phyloP scores from a whole-genome alignment of 106 monocot species.

The Apostasia ramifera region DNA sequence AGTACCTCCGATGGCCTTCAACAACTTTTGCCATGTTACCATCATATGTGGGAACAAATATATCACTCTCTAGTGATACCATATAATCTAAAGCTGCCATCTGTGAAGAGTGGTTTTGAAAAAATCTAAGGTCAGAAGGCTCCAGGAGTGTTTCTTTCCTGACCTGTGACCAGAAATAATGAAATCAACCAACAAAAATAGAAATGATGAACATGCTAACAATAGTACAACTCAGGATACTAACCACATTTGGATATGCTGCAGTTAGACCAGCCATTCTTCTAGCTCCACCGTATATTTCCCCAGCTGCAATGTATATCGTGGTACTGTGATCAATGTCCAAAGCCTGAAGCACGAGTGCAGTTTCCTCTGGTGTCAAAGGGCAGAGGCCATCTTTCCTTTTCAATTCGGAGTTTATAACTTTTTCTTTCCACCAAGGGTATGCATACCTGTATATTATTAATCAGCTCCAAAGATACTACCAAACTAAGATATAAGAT shows the following conservation, averaged over 20 bases:
- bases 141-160: slow-evolving; percentile 82
- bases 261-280: slow-evolving; percentile 67
- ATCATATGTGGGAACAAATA: slow-evolving; percentile 90
- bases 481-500: neutral
- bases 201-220: neutral
- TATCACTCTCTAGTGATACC: slow-evolving; percentile 78
- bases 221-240: neutral
- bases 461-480: neutral
- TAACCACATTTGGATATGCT: slow-evolving; percentile 79
- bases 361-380: slow-evolving; percentile 91
- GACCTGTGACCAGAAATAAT: slow-evolving; percentile 31
- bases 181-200: neutral
- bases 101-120: slow-evolving; percentile 90
- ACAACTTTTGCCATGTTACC: slow-evolving; percentile 97
- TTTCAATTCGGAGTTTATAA: slow-evolving; percentile 74
- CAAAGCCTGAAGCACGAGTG: slow-evolving; percentile 66
- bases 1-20: slow-evolving; percentile 91
- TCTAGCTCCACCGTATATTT: slow-evolving; percentile 79
- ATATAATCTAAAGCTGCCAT: slow-evolving; percentile 97
- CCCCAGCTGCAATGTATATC: slow-evolving; percentile 93
- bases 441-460: slow-evolving; percentile 66
- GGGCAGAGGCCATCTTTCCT: slow-evolving; percentile 91
- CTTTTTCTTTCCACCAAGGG: slow-evolving; percentile 99
- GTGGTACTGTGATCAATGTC: slow-evolving; percentile 46
- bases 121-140: slow-evolving; percentile 67